These are phyloP conservation scores for Cyclostephanos tholiformis DNA, from an alignment of 108 stramenopile genomes.

Conservation along the genomic window DNA sequence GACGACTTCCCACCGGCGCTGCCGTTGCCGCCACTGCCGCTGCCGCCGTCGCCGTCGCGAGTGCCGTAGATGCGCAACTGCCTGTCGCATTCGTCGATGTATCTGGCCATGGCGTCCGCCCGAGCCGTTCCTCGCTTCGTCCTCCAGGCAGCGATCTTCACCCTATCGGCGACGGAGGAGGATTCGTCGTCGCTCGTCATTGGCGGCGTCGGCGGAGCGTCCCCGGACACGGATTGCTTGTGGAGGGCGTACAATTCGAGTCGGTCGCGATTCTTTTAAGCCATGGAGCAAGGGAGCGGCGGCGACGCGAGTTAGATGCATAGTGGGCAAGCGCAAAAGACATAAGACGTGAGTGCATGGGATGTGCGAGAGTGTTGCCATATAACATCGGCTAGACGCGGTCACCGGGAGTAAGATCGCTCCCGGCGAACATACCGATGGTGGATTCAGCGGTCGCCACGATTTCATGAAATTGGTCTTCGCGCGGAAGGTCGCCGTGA, in stretches of 20 bases:
- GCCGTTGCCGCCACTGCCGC: background rate
- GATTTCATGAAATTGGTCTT: constrained; percentile 78
- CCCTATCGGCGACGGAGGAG: constrained; percentile 70
- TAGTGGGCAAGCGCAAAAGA: constrained; percentile 10
- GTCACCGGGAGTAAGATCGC: background rate
- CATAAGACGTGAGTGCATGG: too few species aligned
- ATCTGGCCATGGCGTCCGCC: constrained; percentile 74
- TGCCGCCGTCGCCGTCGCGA: constrained; percentile 19
- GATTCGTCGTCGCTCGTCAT: constrained; percentile 12
- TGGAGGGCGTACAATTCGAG: constrained; percentile 91
- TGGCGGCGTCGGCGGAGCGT: constrained; percentile 61
- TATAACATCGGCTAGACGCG: background rate
- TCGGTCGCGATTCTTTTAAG: constrained; percentile 72
- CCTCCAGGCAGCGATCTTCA: constrained; percentile 80
- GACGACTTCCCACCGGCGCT: background rate
- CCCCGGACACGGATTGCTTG: constrained; percentile 82
- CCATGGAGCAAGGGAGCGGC: background rate
- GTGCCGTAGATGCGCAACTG: constrained; percentile 80
- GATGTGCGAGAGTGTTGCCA: too few species aligned
- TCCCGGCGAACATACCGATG: constrained; percentile 59
- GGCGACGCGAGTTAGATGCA: background rate
- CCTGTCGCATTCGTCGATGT: constrained; percentile 80
- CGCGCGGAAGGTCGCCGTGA: constrained; percentile 61
- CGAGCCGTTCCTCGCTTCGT: constrained; percentile 61
- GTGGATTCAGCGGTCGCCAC: constrained; percentile 78